Conservation (phyloP, 805 yeast genomes). For the Saturnispora halmiae region DNA sequence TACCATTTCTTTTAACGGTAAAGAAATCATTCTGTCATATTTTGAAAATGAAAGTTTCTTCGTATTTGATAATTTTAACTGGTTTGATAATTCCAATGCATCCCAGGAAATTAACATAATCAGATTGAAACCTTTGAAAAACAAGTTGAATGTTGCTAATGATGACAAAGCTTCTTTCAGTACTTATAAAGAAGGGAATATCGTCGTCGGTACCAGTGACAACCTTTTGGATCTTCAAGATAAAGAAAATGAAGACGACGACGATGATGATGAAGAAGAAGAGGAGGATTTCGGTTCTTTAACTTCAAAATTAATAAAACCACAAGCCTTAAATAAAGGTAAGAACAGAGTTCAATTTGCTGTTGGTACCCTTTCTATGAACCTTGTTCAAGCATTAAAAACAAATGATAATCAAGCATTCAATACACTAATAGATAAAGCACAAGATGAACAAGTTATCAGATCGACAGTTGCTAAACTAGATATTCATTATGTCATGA, state of each 20-base stretch:
- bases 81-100: slow-evolving; percentile 31
- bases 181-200: slow-evolving; percentile 19
- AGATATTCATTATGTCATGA: slow-evolving; percentile 40
- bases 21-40: slow-evolving; percentile 44
- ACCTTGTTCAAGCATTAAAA: slow-evolving; percentile 81
- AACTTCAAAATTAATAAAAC: slow-evolving; percentile 43
- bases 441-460: slow-evolving; percentile 41
- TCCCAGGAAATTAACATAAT: slow-evolving; percentile 18
- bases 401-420: slow-evolving; percentile 79
- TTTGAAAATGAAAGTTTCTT: slow-evolving; percentile 52
- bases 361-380: slow-evolving; percentile 71
- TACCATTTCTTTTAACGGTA: slow-evolving; percentile 22
- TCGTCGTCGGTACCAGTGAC: slow-evolving; percentile 37
- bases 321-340: slow-evolving; percentile 19
- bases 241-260: slow-evolving; percentile 44
- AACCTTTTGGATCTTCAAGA: slow-evolving; percentile 42
- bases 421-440: slow-evolving; percentile 62
- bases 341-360: slow-evolving; percentile 40
- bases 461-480: slow-evolving; percentile 42
- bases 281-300: slow-evolving; percentile 29
- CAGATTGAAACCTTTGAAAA: slow-evolving; percentile 21
- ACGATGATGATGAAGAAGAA: slow-evolving; percentile 37
- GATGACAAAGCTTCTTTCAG: slow-evolving; percentile 21
- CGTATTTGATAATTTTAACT: slow-evolving; percentile 44
- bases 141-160: slow-evolving; percentile 34